A percentile compares a stretch with the other conserved stretches of the same genome.
These are phyloP conservation scores for Acrodontium crateriforme DNA, from an alignment of 2,329 filamentous ascomycete genomes.

Conservation along the genomic window DNA sequence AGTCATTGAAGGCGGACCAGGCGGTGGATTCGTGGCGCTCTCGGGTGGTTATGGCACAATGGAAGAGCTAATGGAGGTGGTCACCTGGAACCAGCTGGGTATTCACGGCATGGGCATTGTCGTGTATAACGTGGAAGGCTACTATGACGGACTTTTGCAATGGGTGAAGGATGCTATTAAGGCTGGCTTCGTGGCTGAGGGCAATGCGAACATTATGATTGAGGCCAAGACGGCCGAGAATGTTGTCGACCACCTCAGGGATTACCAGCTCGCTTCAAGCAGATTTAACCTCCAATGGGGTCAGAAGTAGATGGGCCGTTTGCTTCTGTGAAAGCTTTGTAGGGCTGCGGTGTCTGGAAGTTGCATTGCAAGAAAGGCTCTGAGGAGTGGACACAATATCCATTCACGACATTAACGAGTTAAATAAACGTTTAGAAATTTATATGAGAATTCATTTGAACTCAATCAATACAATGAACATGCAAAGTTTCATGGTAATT, in stretches of 20 bases:
- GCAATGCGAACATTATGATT: constrained; percentile 62
- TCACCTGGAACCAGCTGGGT: constrained; percentile 87
- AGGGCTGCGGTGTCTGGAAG: no score
- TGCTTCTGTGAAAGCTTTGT: no score
- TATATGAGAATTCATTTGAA: no score
- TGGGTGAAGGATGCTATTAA: constrained; percentile 69
- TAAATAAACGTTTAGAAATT: no score
- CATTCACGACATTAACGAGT: no score
- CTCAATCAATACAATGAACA: no score
- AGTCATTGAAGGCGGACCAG: constrained; percentile 66
- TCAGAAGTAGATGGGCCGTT: constrained; percentile 45
- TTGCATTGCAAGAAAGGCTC: no score
- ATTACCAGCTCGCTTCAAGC: constrained; percentile 63
- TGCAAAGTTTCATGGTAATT: no score
- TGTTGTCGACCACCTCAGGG: constrained; percentile 53
- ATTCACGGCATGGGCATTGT: constrained; percentile 74
- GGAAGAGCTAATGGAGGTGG: constrained; percentile 86
- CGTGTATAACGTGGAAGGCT: constrained; percentile 75
- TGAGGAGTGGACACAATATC: no score
- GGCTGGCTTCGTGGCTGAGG: constrained; percentile 60
- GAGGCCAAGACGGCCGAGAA: constrained; percentile 60
- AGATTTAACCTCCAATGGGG: constrained; percentile 76
- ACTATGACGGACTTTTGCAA: constrained; percentile 73
- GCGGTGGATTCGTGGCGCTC: constrained; percentile 79
- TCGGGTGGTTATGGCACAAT: constrained; percentile 86